Conservation (phyloP, 148 eudicot species). For the Fagopyrum esculentum region DNA sequence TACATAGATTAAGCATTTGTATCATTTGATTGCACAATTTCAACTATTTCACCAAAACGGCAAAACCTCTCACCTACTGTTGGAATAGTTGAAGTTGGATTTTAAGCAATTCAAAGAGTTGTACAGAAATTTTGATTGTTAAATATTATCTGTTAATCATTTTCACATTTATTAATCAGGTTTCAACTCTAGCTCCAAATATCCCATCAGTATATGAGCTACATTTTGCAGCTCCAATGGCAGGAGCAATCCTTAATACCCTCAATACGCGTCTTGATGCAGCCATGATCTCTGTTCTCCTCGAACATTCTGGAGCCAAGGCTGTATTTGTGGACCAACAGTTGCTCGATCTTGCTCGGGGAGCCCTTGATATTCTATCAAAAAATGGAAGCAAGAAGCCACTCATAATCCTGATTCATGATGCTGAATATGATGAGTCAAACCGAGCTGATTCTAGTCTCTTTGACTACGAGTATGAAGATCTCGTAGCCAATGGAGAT, state of each 20-base stretch:
- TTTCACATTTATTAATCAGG: constrained; percentile 28
- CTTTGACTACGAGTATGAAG: constrained; percentile 31
- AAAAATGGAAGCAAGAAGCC: constrained; percentile 23
- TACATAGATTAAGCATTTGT: background rate
- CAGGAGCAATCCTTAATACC: constrained; percentile 47
- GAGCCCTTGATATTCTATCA: constrained; percentile 33
- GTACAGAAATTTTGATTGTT: background rate
- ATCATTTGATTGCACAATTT: background rate
- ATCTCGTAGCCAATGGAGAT: constrained; percentile 34
- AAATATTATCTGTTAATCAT: background rate
- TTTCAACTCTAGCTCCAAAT: constrained; percentile 52
- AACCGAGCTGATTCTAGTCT: background rate
- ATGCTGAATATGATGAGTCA: constrained; percentile 16
- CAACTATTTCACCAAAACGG: background rate
- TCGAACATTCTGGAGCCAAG: constrained; percentile 49
- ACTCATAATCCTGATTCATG: constrained; percentile 28
- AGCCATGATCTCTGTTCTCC: constrained; percentile 31
- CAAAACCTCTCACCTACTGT: background rate
- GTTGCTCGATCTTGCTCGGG: constrained; percentile 29
- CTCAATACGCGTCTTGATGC: constrained; percentile 56
- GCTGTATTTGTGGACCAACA: constrained; percentile 44
- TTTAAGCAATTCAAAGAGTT: background rate
- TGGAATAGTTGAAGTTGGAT: background rate
- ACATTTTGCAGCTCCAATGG: constrained; percentile 66
- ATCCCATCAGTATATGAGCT: constrained; percentile 65